A percentile compares a stretch with the other conserved stretches of the same genome.
These are phyloP conservation scores for Coemansia sp. DNA, from an alignment of 192 early-diverging fungal species.

Conservation along the genomic window DNA sequence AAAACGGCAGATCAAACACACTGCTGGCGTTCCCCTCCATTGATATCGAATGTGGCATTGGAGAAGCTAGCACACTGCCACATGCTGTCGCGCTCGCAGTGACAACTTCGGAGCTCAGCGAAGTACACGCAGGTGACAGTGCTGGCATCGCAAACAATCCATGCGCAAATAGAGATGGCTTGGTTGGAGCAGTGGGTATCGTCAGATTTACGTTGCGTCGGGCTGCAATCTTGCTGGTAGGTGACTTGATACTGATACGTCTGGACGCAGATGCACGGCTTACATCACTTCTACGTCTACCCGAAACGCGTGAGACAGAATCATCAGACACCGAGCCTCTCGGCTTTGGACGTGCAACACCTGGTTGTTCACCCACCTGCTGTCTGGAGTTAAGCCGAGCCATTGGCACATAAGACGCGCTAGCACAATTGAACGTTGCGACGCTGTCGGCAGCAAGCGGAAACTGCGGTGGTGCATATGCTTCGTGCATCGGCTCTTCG, in stretches of 20 bases:
- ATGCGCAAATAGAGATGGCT: background rate
- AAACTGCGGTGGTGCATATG: no score
- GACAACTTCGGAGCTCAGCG: conserved; percentile 26
- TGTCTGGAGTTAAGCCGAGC: no score
- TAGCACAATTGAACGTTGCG: no score
- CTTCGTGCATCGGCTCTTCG: background rate
- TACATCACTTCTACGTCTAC: no score
- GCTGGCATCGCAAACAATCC: conserved; percentile 21
- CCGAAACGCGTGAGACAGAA: no score
- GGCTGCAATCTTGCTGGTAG: conserved; percentile 8
- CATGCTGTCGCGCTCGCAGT: conserved; percentile 25
- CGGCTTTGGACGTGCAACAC: no score
- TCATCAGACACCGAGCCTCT: no score
- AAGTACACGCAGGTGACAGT: conserved; percentile 30
- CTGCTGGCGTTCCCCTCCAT: conserved; percentile 6
- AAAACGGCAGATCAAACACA: conserved; percentile 6
- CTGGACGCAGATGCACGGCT: no score
- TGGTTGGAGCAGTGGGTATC: conserved; percentile 17
- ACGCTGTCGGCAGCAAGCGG: no score
- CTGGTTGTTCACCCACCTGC: no score
- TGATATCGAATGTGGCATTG: conserved; percentile 12
- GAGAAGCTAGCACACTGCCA: conserved; percentile 27
- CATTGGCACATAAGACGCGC: no score
- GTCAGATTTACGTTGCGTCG: conserved; percentile 23
- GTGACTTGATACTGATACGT: background rate